Conservation (phyloP, 2,329 filamentous ascomycete species). For the Raffaelea ambrosiae region DNA sequence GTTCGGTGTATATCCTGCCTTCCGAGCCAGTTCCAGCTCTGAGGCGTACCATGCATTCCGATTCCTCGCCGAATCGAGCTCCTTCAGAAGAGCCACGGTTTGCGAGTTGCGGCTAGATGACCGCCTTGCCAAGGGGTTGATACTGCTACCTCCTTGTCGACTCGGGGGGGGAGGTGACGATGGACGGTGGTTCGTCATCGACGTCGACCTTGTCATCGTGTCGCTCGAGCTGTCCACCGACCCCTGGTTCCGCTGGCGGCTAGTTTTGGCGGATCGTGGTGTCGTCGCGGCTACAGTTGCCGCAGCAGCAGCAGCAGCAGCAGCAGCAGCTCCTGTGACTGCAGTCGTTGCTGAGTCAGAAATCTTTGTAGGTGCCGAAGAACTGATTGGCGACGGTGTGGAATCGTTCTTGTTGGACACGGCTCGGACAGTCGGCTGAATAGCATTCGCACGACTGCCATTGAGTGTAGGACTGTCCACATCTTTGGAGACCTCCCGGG, state of each 20-base stretch:
- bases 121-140: conserved; percentile 48
- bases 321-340: background rate
- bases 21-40: conserved; percentile 83
- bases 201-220: conserved; percentile 33
- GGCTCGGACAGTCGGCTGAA: background rate
- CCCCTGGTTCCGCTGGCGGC: conserved; percentile 48
- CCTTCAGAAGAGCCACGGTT: conserved; percentile 70
- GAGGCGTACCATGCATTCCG: conserved; percentile 96
- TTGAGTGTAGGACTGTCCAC: conserved; percentile 45
- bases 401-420: background rate
- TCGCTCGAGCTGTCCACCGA: conserved; percentile 64
- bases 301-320: background rate
- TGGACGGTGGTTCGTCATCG: conserved; percentile 25
- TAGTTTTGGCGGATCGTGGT: conserved; percentile 21
- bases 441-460: conserved; percentile 27
- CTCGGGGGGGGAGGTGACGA: conserved; percentile 51
- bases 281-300: conserved; percentile 14
- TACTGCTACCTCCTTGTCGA: conserved; percentile 38
- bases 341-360: no score
- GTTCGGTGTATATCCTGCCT: conserved; percentile 75
- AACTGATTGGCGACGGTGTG: background rate
- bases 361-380: background rate
- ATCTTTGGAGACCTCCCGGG: conserved; percentile 28
- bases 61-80: conserved; percentile 75
- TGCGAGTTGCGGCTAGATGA: conserved; percentile 54